Percentiles rank a stretch among this genome's conserved stretches.
phyloP scores from a whole-genome alignment of 2,329 filamentous ascomycete species.

The Trichoderma harzianum region DNA sequence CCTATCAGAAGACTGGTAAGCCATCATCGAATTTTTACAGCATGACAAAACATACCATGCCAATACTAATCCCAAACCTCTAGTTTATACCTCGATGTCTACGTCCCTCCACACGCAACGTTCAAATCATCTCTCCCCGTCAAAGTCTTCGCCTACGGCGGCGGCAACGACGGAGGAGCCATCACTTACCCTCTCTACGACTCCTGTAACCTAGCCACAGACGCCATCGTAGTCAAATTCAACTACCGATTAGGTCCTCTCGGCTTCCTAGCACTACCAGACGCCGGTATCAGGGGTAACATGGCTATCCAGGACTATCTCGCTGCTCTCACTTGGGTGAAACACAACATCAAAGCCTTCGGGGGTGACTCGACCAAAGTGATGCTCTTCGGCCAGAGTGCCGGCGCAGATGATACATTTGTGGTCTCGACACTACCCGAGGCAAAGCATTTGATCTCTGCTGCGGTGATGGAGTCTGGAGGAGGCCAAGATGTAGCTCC shows the following conservation, averaged over 20 bases:
- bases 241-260: not conserved
- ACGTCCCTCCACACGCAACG: not conserved
- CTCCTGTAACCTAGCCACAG: not conserved
- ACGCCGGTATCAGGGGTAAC: not conserved
- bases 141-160: not conserved
- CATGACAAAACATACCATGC: not conserved
- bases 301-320: not conserved
- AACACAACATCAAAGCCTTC: not conserved
- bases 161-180: not conserved
- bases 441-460: not conserved
- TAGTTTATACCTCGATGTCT: not conserved
- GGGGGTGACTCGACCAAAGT: not conserved
- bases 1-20: not conserved
- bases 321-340: not conserved
- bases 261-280: not conserved
- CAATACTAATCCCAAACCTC: not conserved
- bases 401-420: not conserved
- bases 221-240: not conserved
- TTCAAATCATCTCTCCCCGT: not conserved
- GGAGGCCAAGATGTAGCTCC: not conserved
- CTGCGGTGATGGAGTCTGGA: not conserved
- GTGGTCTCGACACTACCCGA: not conserved
- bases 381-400: not conserved
- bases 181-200: not conserved
- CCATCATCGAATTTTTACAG: not conserved